phyloP scores from a whole-genome alignment of 164 flowering plant genomes.

The Buxus sempervirens region DNA sequence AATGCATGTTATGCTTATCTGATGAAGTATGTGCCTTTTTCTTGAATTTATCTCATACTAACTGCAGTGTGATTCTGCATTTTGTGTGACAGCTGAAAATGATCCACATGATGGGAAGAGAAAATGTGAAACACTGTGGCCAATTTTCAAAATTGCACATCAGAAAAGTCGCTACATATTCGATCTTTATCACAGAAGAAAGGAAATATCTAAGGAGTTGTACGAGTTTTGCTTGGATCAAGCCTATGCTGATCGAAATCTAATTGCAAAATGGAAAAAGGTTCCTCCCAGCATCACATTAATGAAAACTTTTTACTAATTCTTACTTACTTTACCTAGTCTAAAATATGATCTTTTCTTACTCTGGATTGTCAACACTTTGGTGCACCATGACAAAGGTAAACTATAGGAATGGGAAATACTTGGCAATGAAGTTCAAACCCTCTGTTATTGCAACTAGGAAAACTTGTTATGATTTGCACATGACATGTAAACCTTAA shows the following conservation, averaged over 20 bases:
- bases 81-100: slow-evolving; percentile 55
- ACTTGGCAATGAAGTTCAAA: too few relatives aligned
- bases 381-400: background rate
- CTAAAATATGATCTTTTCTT: background rate
- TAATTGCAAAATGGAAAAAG: slow-evolving; percentile 86
- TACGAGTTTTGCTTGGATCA: slow-evolving; percentile 87
- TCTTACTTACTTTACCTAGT: background rate
- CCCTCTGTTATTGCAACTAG: too few relatives aligned
- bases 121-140: slow-evolving; percentile 83
- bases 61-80: slow-evolving; percentile 1
- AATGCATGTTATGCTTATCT: background rate
- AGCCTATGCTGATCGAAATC: slow-evolving; percentile 76
- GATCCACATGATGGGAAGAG: slow-evolving; percentile 87
- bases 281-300: slow-evolving; percentile 26
- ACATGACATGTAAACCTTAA: too few relatives aligned
- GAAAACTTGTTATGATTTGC: too few relatives aligned
- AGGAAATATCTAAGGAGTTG: slow-evolving; percentile 74
- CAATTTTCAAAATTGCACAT: slow-evolving; percentile 77
- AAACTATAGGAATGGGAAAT: too few relatives aligned
- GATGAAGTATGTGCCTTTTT: background rate
- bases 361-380: background rate
- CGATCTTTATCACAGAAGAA: slow-evolving; percentile 73
- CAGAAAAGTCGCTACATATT: slow-evolving; percentile 82
- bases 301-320: background rate
- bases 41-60: background rate